Percentiles rank a stretch among this genome's conserved stretches.
Conservation (phyloP, 768 basidiomycete species). For the Guyanaporus albipodus region DNA sequence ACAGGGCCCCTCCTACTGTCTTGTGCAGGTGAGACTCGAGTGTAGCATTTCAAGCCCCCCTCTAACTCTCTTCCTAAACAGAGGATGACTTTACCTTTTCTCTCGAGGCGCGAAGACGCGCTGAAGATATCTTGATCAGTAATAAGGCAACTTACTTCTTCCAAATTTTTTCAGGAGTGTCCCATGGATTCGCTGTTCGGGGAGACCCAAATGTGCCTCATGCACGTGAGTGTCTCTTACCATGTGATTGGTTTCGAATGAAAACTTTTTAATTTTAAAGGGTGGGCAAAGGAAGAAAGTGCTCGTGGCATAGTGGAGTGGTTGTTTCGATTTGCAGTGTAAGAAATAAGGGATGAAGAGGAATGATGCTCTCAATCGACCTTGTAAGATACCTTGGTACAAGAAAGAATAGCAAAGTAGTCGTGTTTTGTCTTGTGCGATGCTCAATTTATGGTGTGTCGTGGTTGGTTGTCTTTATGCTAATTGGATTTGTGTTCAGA, state of each 20-base stretch:
- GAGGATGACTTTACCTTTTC: constrained; percentile 54
- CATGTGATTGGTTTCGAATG: background rate
- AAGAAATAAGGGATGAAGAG: background rate
- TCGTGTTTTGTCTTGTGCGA: background rate
- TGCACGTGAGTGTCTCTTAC: constrained; percentile 12
- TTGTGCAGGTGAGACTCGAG: constrained; percentile 19
- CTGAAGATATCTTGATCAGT: constrained; percentile 51
- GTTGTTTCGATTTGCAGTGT: constrained; percentile 41
- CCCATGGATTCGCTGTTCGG: constrained; percentile 28
- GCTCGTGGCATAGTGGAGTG: constrained; percentile 47
- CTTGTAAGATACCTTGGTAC: background rate
- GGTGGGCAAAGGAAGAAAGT: constrained; percentile 58
- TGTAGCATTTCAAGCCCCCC: background rate
- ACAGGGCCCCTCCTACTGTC: constrained; percentile 26
- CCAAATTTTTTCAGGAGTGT: constrained; percentile 49
- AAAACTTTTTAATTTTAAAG: constrained; percentile 24
- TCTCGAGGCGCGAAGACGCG: constrained; percentile 45
- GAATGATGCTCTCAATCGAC: background rate
- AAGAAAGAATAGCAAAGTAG: background rate
- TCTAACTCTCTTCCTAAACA: constrained; percentile 13
- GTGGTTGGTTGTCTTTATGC: background rate
- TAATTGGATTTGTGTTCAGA: background rate
- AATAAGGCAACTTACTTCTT: constrained; percentile 48
- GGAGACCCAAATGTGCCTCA: constrained; percentile 16
- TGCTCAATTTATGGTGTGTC: background rate